These are phyloP conservation scores for Neospermospora avenae DNA, from an alignment of 2,329 filamentous ascomycete species.

Conservation along the genomic window DNA sequence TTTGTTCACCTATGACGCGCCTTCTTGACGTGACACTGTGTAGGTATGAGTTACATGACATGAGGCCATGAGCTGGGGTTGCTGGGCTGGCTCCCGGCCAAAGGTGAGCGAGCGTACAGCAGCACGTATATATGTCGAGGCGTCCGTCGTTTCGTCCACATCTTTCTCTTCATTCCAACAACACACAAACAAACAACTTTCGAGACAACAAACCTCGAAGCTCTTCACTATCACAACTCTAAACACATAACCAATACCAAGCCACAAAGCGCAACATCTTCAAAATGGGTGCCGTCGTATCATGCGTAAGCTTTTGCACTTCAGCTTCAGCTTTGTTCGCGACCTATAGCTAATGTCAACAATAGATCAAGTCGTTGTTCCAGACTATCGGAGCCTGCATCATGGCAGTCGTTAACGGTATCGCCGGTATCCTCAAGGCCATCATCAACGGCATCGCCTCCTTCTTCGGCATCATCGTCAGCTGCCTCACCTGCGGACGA, in stretches of 20 bases:
- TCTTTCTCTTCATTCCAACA: neutral
- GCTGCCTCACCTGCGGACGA: conserved; percentile 37
- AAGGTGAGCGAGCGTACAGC: neutral
- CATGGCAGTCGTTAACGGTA: conserved; percentile 52
- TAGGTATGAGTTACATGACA: neutral
- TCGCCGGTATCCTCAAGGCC: conserved; percentile 39
- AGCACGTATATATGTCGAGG: conserved; percentile 7
- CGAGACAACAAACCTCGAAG: conserved; percentile 14
- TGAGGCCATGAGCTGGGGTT: neutral
- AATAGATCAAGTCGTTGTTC: conserved; percentile 34
- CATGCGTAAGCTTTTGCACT: conserved; percentile 35
- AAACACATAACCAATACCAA: conserved; percentile 16
- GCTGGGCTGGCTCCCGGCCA: neutral
- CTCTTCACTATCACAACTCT: conserved; percentile 6
- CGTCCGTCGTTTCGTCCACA: neutral
- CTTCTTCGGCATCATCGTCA: conserved; percentile 38
- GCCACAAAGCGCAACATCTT: conserved; percentile 20
- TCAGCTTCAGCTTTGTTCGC: neutral
- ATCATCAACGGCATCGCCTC: conserved; percentile 34
- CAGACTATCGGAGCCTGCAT: conserved; percentile 34
- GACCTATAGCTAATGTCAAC: conserved; percentile 11
- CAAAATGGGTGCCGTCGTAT: conserved; percentile 38
- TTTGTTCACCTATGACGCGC: conserved; percentile 5
- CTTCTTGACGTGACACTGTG: conserved; percentile 2
- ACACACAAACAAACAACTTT: conserved; percentile 10